A percentile compares a stretch with the other conserved stretches of the same genome.
Conservation (phyloP, 805 yeast species). For the Ascoidea asiatica region DNA sequence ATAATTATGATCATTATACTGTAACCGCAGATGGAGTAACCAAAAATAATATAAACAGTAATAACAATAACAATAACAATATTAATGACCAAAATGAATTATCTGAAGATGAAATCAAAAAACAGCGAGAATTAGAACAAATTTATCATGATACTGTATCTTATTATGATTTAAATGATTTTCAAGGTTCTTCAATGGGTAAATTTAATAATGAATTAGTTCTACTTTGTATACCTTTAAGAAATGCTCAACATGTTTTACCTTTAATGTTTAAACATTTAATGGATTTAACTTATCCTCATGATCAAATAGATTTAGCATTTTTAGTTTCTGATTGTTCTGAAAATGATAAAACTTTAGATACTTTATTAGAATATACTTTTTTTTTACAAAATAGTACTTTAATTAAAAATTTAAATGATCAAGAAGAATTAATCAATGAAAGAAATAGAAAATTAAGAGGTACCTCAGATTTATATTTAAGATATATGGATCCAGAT, state of each 20-base stretch:
- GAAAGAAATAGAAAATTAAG: slow-evolving; percentile 18
- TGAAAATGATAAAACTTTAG: slow-evolving; percentile 48
- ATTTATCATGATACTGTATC: slow-evolving; percentile 36
- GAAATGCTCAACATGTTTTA: slow-evolving; percentile 66
- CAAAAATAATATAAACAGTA: no score
- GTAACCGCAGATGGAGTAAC: not conserved
- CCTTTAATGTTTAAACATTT: slow-evolving; percentile 76
- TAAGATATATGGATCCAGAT: slow-evolving; percentile 54
- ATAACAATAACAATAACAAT: no score
- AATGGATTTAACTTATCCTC: slow-evolving; percentile 80
- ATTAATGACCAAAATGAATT: not conserved
- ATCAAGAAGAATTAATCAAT: slow-evolving; percentile 22
- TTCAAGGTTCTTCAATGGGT: slow-evolving; percentile 39
- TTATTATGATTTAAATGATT: slow-evolving; percentile 47
- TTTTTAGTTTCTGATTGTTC: slow-evolving; percentile 75
- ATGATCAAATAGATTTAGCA: slow-evolving; percentile 64
- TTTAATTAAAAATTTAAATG: slow-evolving; percentile 30
- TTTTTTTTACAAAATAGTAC: slow-evolving; percentile 62
- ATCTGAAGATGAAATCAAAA: slow-evolving; percentile 1
- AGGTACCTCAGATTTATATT: slow-evolving; percentile 50
- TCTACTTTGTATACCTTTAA: slow-evolving; percentile 57
- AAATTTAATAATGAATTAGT: slow-evolving; percentile 43
- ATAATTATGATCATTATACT: not conserved
- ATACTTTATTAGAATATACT: slow-evolving; percentile 50
- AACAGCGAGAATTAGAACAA: slow-evolving; percentile 21